Base-by-base conservation (phyloP, 75 land plant species). In the Adiantum capillusveneris region DNA sequence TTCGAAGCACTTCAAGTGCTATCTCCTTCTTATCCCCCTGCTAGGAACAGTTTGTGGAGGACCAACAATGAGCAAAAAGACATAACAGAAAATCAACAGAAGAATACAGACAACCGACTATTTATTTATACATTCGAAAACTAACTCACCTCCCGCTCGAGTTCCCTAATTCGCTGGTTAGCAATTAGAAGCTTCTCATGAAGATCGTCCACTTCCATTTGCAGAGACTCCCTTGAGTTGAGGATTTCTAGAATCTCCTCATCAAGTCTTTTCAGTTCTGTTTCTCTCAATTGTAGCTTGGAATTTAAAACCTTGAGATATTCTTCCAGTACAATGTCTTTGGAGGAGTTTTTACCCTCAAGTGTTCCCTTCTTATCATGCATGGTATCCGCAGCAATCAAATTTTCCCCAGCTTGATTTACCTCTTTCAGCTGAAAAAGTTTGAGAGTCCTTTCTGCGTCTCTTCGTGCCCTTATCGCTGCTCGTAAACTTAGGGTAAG, bases 21-120 rank as follows among this genome's bases (percentile, higher is more conserved):
- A 77, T 84, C 60, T 81, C 75, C 51, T 73, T 79, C 65, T 53
- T 65, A 37, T 64, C 29, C 54, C 78, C 59, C 84, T 81, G 68
- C 9, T 64, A 44, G 48, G 34, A 44, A 24, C 46, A 53, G 36
- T 55, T 25, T 9, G 9, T 34, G 37, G 37, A 34, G 9, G 37
- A 34, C 9, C 9, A 5, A 9, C 37, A 34, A 9, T 9, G 37
- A 34, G 37, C 7, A 34, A 34, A 9, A 34, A 34, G 37, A 34
- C n/a, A n/a, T 34, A 34, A 3, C 9, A 34, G 9, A 5, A 34
- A 34, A 34, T 34, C 3, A 9, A 9, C 37, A 34, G 7, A 3
- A 34, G 9, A 34, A 34, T 34, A 9, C 9, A 34, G 37, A 34
- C 7, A 3, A 34, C 7, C 9, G 37, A n/a, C n/a, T n/a, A n/a